phyloP scores from a whole-genome alignment of 202 grass and related monocot genomes.

The Zizania palustris region DNA sequence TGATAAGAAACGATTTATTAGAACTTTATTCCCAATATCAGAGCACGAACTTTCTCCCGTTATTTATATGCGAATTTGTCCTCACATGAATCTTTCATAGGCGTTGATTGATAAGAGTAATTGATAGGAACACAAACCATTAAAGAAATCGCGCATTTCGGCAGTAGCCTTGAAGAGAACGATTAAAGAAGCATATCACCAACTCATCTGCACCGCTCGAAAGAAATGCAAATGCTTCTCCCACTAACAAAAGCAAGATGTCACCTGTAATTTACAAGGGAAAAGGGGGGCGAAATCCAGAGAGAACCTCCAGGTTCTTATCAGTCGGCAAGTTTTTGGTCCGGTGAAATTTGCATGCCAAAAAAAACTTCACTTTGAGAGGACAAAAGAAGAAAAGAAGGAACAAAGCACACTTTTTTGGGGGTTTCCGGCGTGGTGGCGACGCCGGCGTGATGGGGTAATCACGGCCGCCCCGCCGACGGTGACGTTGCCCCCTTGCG shows the following conservation, averaged over 20 bases:
- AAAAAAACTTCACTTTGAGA: not conserved
- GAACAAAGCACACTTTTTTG: conserved; percentile 22
- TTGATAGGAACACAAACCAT: not conserved
- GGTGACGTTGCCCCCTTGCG: conserved; percentile 36
- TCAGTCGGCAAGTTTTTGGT: not conserved
- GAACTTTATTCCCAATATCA: not conserved
- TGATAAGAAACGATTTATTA: no score
- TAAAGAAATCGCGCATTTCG: not conserved
- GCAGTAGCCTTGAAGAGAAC: conserved; percentile 6
- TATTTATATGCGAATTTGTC: not conserved
- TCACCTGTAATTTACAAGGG: not conserved
- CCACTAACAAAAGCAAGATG: conserved; percentile 39
- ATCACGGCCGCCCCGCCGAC: conserved; percentile 33
- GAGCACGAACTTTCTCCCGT: not conserved
- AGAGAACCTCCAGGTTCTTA: not conserved
- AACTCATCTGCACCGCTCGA: not conserved
- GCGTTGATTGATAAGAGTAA: not conserved
- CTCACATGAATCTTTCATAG: not conserved
- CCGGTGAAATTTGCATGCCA: not conserved
- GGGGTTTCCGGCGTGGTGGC: not conserved
- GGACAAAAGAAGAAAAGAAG: not conserved
- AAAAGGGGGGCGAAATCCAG: not conserved
- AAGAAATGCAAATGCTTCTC: not conserved
- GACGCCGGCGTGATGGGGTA: not conserved
- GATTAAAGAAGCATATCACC: conserved; percentile 20